Conservation (phyloP, 169 alveolate species). For the Eimeria falciformis region DNA sequence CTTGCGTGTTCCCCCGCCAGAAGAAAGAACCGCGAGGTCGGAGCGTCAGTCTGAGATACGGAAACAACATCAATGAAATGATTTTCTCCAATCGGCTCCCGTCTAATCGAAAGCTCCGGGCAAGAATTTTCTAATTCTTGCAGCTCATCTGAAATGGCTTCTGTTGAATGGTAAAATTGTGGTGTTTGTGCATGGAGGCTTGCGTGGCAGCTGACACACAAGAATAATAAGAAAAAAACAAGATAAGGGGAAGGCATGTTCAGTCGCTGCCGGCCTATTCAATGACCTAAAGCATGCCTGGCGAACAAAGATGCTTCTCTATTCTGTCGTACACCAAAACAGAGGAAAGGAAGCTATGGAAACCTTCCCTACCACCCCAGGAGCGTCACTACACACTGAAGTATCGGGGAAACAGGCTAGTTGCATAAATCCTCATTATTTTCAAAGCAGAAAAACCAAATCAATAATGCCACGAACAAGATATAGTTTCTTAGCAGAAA, state of each 20-base stretch:
- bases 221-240: background rate
- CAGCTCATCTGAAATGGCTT: background rate
- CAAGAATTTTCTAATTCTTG: background rate
- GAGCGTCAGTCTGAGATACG: background rate
- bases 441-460: too few species aligned
- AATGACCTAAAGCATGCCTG: too few species aligned
- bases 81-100: background rate
- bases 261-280: too few species aligned
- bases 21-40: constrained; percentile 27
- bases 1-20: constrained; percentile 70
- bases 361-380: too few species aligned
- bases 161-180: constrained; percentile 41
- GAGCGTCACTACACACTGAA: too few species aligned
- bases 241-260: background rate
- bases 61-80: constrained; percentile 21
- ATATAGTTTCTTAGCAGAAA: too few species aligned
- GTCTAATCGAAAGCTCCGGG: background rate
- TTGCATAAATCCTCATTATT: too few species aligned
- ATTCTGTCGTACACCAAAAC: too few species aligned
- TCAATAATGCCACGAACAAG: too few species aligned
- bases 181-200: background rate
- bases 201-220: background rate
- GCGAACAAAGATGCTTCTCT: too few species aligned
- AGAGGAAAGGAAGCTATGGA: too few species aligned
- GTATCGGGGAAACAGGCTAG: too few species aligned